Evolutionary conservation across 306 rosid species (phyloP).

Genomic region (Ammopiptanthus mongolicus): DNA sequence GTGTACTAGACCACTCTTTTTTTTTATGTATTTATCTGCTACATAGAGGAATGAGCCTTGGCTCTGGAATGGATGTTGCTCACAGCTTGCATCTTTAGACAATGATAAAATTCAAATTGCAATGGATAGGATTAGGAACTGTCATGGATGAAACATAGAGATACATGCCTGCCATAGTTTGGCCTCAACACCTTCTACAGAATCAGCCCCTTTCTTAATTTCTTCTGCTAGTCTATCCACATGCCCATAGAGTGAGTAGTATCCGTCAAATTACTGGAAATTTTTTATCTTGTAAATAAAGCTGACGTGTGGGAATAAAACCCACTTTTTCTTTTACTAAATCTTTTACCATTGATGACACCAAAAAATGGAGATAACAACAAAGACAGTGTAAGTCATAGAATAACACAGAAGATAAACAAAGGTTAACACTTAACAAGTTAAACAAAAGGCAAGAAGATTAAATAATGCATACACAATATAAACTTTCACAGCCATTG

Average conservation of each 20-base stretch:
- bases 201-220: slow-evolving; percentile 57
- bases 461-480: slow-evolving; percentile 50
- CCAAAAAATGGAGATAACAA: not conserved
- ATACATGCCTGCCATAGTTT: slow-evolving; percentile 54
- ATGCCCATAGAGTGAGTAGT: slow-evolving; percentile 74
- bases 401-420: not conserved
- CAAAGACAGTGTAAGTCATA: not conserved
- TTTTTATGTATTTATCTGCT: not conserved
- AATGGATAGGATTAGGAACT: not conserved
- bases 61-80: not conserved
- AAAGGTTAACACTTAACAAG: not conserved
- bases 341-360: not conserved
- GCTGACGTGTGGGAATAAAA: not conserved
- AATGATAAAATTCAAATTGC: not conserved
- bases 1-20: too few species aligned
- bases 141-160: not conserved
- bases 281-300: not conserved
- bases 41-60: not conserved
- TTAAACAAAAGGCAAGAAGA: not conserved
- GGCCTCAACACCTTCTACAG: slow-evolving; percentile 73
- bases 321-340: not conserved
- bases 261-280: slow-evolving; percentile 35
- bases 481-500: slow-evolving; percentile 69
- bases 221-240: slow-evolving; percentile 63
- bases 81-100: not conserved